A percentile compares a stretch with the other conserved stretches of the same genome.
phyloP scores from a whole-genome alignment of 768 basidiomycete genomes.

The Suillus paluster region DNA sequence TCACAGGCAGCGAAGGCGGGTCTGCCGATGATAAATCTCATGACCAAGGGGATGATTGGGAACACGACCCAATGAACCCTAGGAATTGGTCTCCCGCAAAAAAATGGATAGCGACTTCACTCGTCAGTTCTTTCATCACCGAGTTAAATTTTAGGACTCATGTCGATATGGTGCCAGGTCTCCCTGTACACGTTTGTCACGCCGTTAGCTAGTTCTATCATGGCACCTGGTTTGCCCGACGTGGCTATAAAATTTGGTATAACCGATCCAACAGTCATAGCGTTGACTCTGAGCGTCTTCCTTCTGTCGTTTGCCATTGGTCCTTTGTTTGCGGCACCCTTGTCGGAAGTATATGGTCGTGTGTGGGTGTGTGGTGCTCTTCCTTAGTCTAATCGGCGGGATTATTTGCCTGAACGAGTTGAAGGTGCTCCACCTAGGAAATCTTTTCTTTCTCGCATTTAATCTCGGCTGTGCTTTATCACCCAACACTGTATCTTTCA shows the following conservation, averaged over 20 bases:
- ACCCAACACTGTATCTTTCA: constrained; percentile 55
- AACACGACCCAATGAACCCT: constrained; percentile 60
- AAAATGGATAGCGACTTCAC: constrained; percentile 61
- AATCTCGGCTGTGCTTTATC: constrained; percentile 73
- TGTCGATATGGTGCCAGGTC: constrained; percentile 41
- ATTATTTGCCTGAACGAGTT: background rate
- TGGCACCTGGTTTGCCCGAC: constrained; percentile 69
- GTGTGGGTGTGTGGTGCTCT: constrained; percentile 54
- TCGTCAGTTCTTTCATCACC: constrained; percentile 52
- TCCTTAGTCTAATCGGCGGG: background rate
- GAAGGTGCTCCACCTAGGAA: constrained; percentile 68
- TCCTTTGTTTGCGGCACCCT: constrained; percentile 67
- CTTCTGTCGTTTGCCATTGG: constrained; percentile 68
- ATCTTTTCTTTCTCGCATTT: constrained; percentile 64
- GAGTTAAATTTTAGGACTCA: constrained; percentile 32
- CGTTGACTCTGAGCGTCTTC: constrained; percentile 66
- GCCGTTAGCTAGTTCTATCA: constrained; percentile 62
- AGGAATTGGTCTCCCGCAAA: constrained; percentile 62
- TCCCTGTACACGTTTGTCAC: constrained; percentile 63
- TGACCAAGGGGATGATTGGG: constrained; percentile 61
- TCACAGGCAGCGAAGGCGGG: constrained; percentile 40
- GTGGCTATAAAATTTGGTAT: constrained; percentile 57
- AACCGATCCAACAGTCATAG: constrained; percentile 52
- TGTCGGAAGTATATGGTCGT: constrained; percentile 78
- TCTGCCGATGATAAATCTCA: constrained; percentile 36